Percentiles rank a stretch among this genome's conserved stretches.
Conservation (phyloP, 2,329 filamentous ascomycete species). For the Hypoxylon sp. region DNA sequence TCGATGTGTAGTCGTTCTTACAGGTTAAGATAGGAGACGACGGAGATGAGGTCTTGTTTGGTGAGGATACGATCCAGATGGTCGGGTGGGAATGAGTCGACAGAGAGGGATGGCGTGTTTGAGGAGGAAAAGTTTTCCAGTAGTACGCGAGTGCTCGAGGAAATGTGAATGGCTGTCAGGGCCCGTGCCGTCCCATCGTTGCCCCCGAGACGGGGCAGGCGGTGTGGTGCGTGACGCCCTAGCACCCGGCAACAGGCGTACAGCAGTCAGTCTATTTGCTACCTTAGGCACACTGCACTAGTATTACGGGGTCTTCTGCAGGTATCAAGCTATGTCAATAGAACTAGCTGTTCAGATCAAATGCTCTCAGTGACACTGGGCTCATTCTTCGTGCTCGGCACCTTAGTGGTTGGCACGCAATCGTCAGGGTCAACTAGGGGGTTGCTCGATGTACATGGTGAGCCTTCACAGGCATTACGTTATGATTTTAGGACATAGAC, state of each 20-base stretch:
- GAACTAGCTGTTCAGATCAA: neutral
- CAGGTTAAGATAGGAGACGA: too few relatives aligned
- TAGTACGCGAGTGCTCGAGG: neutral
- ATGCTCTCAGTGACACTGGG: neutral
- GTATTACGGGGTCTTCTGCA: neutral
- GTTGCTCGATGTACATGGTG: neutral
- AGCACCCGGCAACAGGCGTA: neutral
- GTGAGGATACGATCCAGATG: too few relatives aligned
- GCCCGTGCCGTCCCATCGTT: neutral
- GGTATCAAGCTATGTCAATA: neutral
- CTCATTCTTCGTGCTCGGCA: neutral
- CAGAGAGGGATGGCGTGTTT: neutral
- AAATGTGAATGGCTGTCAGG: too few relatives aligned
- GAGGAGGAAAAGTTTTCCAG: neutral
- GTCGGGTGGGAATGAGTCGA: too few relatives aligned
- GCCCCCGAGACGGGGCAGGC: neutral
- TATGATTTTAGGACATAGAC: neutral
- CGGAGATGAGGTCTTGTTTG: too few relatives aligned
- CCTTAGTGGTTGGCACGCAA: neutral
- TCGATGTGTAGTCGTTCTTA: too few relatives aligned
- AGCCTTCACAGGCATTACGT: neutral
- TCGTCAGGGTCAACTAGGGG: neutral
- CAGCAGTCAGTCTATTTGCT: neutral
- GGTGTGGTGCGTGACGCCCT: neutral
- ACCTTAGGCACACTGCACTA: neutral